Evolutionary conservation across 1,284 basidiomycete species (phyloP), one percentile per base, ranked within the genome.

Genomic region (Omphalotus olearius): DNA sequence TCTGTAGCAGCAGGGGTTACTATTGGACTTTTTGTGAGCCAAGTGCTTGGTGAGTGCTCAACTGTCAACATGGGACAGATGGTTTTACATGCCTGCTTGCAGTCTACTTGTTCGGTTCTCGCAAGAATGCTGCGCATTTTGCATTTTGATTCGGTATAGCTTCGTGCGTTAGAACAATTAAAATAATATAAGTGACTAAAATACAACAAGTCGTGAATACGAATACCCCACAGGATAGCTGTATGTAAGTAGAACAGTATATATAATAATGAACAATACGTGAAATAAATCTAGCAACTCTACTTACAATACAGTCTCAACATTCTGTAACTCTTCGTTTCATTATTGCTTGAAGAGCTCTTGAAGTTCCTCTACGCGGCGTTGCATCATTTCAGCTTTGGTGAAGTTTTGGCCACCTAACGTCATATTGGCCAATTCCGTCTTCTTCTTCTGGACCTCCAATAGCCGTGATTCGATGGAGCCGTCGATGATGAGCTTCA

Each of bases 401-500:
- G 79, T 90, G 68, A 89, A 80, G 62, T 79, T 84, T 58, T 88
- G 50, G 20, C 43, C 80, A 45, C 88, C 88, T 51, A 96, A 76
- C 0, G 91, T 93, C 80, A 96, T 83, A 60, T 94, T 91, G 28
- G 92, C 94, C 45, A 99, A 74, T 59, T 88, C 90, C 3, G 88
- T 92, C 75, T 99, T 99, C 74, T 95, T 93, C 67, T 80, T 80
- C 73, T 99, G 97, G 16, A 99, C 93, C 68, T 92, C 84, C 40
- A 93, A 75, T 57, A 95, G 75, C 47, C 84, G 82, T 52, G 88
- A 86, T 70, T 99, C 97, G 65, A 99, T 97, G 25, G 92, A 89
- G 62, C 93, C 83, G 64, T 93, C 85, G 60, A 99, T 93, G 65
- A 99, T 91, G 53, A 94, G 79, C 64, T 96, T 94, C 64, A 94